These are phyloP conservation scores for Eleusine indica DNA, from an alignment of 176 grass and related monocot species.

Conservation along the genomic window DNA sequence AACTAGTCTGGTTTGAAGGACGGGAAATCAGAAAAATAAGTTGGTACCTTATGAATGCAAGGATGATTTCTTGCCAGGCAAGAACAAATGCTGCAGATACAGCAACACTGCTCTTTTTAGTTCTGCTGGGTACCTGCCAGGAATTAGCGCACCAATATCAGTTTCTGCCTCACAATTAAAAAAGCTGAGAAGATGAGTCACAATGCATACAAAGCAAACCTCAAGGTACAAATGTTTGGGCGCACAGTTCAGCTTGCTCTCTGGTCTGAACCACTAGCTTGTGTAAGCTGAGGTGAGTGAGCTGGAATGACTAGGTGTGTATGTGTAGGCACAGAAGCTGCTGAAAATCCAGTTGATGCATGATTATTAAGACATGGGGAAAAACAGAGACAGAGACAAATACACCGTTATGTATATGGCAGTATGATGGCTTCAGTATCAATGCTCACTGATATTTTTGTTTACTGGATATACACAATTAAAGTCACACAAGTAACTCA, in stretches of 20 bases:
- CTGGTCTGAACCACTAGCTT: slow-evolving; percentile 80
- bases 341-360: slow-evolving; percentile 41
- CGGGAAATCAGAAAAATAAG: neutral
- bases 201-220: slow-evolving; percentile 42
- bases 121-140: slow-evolving; percentile 83
- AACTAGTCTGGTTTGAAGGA: neutral
- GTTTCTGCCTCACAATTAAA: neutral
- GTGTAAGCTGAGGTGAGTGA: slow-evolving; percentile 75
- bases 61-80: slow-evolving; percentile 80
- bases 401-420: neutral
- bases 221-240: slow-evolving; percentile 57
- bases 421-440: neutral
- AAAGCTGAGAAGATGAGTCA: slow-evolving; percentile 28
- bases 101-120: slow-evolving; percentile 71
- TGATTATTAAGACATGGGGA: slow-evolving; percentile 22
- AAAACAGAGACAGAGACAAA: neutral
- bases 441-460: slow-evolving; percentile 28
- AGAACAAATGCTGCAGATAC: slow-evolving; percentile 58
- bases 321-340: slow-evolving; percentile 57
- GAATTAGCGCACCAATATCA: slow-evolving; percentile 25
- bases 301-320: slow-evolving; percentile 67
- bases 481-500: neutral
- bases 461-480: slow-evolving; percentile 1
- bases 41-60: slow-evolving; percentile 81
- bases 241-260: slow-evolving; percentile 71